These are phyloP conservation scores for Fonsecaea erecta DNA, from an alignment of 2,329 filamentous ascomycete genomes.

Conservation along the genomic window DNA sequence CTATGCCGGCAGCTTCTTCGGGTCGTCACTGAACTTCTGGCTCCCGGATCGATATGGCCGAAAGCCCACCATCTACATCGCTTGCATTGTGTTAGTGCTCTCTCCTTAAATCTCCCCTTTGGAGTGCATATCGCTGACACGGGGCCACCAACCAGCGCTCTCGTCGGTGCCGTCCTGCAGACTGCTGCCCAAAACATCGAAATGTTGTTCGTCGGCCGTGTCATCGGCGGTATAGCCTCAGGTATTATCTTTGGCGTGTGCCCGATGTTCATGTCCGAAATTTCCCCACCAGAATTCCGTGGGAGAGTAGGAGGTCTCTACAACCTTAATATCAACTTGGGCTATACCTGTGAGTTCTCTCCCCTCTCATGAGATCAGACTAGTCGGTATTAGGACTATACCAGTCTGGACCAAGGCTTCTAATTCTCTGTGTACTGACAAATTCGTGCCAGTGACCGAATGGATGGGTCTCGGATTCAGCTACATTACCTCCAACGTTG, in stretches of 20 bases:
- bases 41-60: slow-evolving; percentile 23
- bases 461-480: slow-evolving; percentile 23
- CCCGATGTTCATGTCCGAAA: slow-evolving; percentile 20
- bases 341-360: slow-evolving; percentile 7
- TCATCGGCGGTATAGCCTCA: slow-evolving; percentile 19
- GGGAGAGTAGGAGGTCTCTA: slow-evolving; percentile 21
- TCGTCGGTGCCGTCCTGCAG: slow-evolving; percentile 9
- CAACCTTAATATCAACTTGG: slow-evolving; percentile 17
- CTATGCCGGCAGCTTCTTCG: slow-evolving; percentile 21
- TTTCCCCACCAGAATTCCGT: slow-evolving; percentile 12
- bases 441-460: slow-evolving; percentile 13
- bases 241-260: slow-evolving; percentile 24
- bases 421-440: slow-evolving; percentile 6
- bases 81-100: slow-evolving; percentile 15
- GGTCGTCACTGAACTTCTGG: slow-evolving; percentile 17
- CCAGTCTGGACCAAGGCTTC: too few species aligned
- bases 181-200: slow-evolving; percentile 23
- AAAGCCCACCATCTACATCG: slow-evolving; percentile 18
- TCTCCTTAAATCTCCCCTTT: not conserved
- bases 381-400: too few species aligned
- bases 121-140: slow-evolving; percentile 3
- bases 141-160: slow-evolving; percentile 6
- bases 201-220: slow-evolving; percentile 19
- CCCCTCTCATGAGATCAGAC: too few species aligned
- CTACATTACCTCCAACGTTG: slow-evolving; percentile 14